A percentile compares a stretch with the other conserved stretches of the same genome.
These are phyloP conservation scores for Penicillium sp. DNA, from an alignment of 2,329 filamentous ascomycete species.

Conservation along the genomic window DNA sequence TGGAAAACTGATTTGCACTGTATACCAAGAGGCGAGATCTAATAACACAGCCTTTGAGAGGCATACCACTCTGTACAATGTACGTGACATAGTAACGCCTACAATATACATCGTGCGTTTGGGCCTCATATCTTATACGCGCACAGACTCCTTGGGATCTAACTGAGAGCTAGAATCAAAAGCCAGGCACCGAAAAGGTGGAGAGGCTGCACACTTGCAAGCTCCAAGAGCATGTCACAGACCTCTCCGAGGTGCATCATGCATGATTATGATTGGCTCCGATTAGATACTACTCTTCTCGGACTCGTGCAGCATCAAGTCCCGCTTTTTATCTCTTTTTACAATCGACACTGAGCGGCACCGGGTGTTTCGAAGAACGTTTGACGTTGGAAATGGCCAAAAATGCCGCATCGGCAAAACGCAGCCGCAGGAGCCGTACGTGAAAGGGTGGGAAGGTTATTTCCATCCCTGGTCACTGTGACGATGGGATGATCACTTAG, in stretches of 20 bases:
- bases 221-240: constrained; percentile 19
- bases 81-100: neutral
- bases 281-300: neutral
- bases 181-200: constrained; percentile 12
- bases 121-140: neutral
- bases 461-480: neutral
- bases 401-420: constrained; percentile 11
- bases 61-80: neutral
- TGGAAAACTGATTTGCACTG: neutral
- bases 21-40: constrained; percentile 1
- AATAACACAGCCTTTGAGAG: constrained; percentile 7
- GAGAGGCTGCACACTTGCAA: constrained; percentile 13
- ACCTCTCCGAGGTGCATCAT: constrained; percentile 12
- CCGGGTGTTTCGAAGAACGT: neutral
- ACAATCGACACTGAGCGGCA: neutral
- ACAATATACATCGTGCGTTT: neutral
- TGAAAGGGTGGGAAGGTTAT: neutral
- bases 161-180: neutral
- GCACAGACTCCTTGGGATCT: constrained; percentile 3
- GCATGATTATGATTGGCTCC: constrained; percentile 11
- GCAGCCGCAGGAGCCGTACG: constrained; percentile 11
- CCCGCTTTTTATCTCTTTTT: constrained; percentile 3
- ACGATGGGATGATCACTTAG: neutral
- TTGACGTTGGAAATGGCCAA: neutral
- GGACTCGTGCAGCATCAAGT: constrained; percentile 3